These are phyloP conservation scores for Madurella mycetomatis DNA, from an alignment of 2,329 filamentous ascomycete genomes.

Conservation along the genomic window DNA sequence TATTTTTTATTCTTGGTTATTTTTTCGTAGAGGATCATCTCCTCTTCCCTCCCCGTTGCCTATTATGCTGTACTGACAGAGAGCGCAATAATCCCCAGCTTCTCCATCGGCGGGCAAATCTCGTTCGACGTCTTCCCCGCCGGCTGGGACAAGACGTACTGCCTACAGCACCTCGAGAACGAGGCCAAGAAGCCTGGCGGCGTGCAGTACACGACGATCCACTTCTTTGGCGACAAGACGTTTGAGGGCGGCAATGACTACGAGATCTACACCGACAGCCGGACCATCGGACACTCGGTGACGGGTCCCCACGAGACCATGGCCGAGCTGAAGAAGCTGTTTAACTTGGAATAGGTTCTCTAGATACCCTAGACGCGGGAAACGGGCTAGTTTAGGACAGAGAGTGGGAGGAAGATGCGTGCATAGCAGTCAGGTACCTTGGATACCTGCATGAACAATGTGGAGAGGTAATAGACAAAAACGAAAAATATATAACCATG, in stretches of 20 bases:
- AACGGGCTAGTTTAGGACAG: background rate
- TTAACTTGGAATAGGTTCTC: slow-evolving; percentile 50
- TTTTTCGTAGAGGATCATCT: background rate
- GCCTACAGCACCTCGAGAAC: slow-evolving; percentile 77
- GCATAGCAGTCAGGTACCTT: background rate
- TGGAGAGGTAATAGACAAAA: too few relatives aligned
- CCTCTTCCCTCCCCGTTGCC: background rate
- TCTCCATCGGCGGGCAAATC: slow-evolving; percentile 94
- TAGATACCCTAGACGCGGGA: too few relatives aligned
- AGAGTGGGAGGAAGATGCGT: slow-evolving; percentile 7
- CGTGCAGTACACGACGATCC: slow-evolving; percentile 77
- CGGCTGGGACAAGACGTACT: slow-evolving; percentile 99
- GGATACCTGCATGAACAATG: background rate
- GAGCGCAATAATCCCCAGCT: slow-evolving; percentile 49
- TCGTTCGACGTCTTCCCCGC: slow-evolving; percentile 96
- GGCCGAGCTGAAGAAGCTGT: slow-evolving; percentile 73
- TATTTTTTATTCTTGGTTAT: too few relatives aligned
- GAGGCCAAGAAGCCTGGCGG: slow-evolving; percentile 68
- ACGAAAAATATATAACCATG: too few relatives aligned
- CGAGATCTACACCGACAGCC: slow-evolving; percentile 80
- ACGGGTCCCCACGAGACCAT: slow-evolving; percentile 78
- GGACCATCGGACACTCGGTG: slow-evolving; percentile 83
- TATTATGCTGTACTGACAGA: background rate
- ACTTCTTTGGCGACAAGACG: slow-evolving; percentile 99
- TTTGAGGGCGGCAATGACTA: slow-evolving; percentile 88